These are phyloP conservation scores for Pichia rugopelliculosa DNA, from an alignment of 805 yeast genomes.

Conservation along the genomic window DNA sequence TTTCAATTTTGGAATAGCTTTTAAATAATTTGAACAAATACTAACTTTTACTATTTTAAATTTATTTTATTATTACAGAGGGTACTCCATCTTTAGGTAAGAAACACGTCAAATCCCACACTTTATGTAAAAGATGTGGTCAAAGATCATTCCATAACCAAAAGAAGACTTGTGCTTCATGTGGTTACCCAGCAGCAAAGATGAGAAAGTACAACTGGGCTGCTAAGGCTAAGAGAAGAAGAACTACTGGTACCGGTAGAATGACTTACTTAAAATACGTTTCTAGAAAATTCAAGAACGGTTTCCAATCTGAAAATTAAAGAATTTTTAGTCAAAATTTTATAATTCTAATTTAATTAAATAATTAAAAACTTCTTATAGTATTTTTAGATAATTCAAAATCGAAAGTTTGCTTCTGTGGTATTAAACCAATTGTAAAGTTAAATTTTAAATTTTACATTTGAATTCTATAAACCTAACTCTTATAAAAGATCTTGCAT, in stretches of 20 bases:
- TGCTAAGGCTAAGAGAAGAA: conserved; percentile 98
- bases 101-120: conserved; percentile 99
- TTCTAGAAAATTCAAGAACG: conserved; percentile 97
- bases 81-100: conserved; percentile 99
- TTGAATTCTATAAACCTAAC: neutral
- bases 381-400: conserved; percentile 6
- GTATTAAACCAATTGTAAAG: neutral
- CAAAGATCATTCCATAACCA: conserved; percentile 97
- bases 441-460: neutral
- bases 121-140: conserved; percentile 99
- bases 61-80: conserved; percentile 41
- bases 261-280: conserved; percentile 96
- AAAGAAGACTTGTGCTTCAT: conserved; percentile 97
- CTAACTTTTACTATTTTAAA: conserved; percentile 1
- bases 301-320: conserved; percentile 68
- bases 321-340: neutral
- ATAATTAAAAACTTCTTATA: neutral
- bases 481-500: neutral
- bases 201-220: conserved; percentile 99
- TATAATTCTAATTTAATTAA: neutral
- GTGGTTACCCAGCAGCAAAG: conserved; percentile 99
- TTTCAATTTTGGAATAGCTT: too few relatives aligned
- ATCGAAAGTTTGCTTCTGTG: conserved; percentile 3
- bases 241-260: conserved; percentile 99
- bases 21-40: neutral